Conservation (phyloP, 441 rosid genomes). For the Pelargonium citronellum region DNA sequence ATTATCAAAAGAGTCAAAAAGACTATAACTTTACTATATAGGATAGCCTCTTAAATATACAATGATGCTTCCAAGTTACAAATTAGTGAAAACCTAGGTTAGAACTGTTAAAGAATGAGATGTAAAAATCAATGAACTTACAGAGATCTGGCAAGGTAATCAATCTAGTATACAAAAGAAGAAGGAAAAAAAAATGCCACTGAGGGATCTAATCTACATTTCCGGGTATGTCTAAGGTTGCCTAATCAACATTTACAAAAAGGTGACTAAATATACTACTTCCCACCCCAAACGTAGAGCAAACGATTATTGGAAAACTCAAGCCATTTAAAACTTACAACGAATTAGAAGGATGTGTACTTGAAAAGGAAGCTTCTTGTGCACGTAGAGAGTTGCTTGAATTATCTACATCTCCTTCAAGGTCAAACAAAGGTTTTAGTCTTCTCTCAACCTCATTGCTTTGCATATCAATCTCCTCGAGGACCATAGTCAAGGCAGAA, state of each 20-base stretch:
- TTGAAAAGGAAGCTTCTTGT: slow-evolving; percentile 15
- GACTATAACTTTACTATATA: too few species aligned
- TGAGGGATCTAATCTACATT: slow-evolving; percentile 35
- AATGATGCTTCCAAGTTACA: too few species aligned
- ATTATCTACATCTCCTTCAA: slow-evolving; percentile 40
- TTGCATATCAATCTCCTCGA: slow-evolving; percentile 53
- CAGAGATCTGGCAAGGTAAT: too few species aligned
- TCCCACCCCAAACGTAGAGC: slow-evolving; percentile 30
- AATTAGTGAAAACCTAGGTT: too few species aligned
- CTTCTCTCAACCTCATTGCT: slow-evolving; percentile 67
- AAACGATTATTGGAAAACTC: slow-evolving; percentile 22
- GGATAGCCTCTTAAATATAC: too few species aligned
- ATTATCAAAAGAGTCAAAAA: too few species aligned
- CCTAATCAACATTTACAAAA: slow-evolving; percentile 24
- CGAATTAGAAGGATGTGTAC: slow-evolving; percentile 19
- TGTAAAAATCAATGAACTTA: too few species aligned
- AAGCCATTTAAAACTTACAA: slow-evolving; percentile 24
- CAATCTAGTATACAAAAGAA: too few species aligned
- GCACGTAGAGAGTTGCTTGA: slow-evolving; percentile 21
- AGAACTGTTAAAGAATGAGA: too few species aligned
- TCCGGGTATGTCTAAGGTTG: slow-evolving; percentile 31
- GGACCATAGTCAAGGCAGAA: slow-evolving; percentile 62
- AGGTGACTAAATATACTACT: slow-evolving; percentile 29
- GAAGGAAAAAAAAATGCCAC: too few species aligned
- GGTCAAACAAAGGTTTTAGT: slow-evolving; percentile 53